Evolutionary conservation across 495 filamentous ascomycete genomes (phyloP).

Genomic region (Xylaria flabelliformis): DNA sequence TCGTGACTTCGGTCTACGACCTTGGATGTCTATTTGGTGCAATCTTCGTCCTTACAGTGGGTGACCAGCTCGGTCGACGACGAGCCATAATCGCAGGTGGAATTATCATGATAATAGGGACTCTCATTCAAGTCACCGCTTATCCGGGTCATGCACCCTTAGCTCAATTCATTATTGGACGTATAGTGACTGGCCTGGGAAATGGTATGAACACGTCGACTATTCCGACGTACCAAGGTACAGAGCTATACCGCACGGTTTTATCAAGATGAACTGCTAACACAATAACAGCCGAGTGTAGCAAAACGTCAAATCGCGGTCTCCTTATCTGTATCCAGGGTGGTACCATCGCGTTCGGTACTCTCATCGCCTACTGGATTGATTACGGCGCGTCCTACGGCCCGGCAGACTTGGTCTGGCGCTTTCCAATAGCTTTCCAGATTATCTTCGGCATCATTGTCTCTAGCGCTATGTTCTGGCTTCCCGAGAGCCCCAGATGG

Average conservation of each 20-base stretch:
- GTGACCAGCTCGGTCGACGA: slow-evolving; percentile 72
- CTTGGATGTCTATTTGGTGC: slow-evolving; percentile 79
- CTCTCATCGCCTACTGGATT: slow-evolving; percentile 81
- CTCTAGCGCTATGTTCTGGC: slow-evolving; percentile 65
- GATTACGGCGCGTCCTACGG: slow-evolving; percentile 80
- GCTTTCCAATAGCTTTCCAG: slow-evolving; percentile 86
- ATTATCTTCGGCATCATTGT: slow-evolving; percentile 74
- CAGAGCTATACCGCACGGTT: slow-evolving; percentile 51
- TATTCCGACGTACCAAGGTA: slow-evolving; percentile 82
- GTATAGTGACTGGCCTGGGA: slow-evolving; percentile 75
- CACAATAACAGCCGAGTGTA: slow-evolving; percentile 60
- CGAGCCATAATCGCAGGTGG: slow-evolving; percentile 63
- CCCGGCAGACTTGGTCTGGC: slow-evolving; percentile 69
- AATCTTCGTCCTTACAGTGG: slow-evolving; percentile 70
- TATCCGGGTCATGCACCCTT: slow-evolving; percentile 48
- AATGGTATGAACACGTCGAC: slow-evolving; percentile 81
- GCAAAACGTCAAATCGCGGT: slow-evolving; percentile 76
- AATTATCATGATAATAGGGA: slow-evolving; percentile 74
- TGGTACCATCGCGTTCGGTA: slow-evolving; percentile 78
- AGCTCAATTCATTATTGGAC: slow-evolving; percentile 77
- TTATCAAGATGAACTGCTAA: background rate
- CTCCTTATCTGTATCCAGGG: slow-evolving; percentile 87
- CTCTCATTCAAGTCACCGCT: slow-evolving; percentile 69
- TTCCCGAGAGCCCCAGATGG: slow-evolving; percentile 82
- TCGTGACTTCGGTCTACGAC: slow-evolving; percentile 85